A percentile compares a stretch with the other conserved stretches of the same genome.
Conservation (phyloP, 495 filamentous ascomycete genomes). For the Talaromyces thailandensis region DNA sequence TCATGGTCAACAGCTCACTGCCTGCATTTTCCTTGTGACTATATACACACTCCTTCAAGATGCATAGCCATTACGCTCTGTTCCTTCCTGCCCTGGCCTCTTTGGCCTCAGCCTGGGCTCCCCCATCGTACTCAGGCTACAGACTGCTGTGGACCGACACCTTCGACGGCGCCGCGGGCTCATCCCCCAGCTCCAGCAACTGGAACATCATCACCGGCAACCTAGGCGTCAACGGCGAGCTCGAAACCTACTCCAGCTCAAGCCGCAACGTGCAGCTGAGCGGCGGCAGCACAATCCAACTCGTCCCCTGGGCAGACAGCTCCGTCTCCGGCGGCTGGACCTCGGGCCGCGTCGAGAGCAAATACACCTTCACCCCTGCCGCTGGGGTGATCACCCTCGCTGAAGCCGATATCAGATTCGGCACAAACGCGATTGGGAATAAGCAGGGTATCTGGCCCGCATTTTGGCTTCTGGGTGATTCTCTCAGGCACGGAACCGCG, state of each 20-base stretch:
- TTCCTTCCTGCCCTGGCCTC: not conserved
- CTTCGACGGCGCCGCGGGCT: not conserved
- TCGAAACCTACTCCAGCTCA: conserved; percentile 7
- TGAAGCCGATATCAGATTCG: conserved; percentile 5
- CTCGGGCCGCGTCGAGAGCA: conserved; percentile 7
- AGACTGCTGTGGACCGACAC: conserved; percentile 2
- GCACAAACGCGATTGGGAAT: not conserved
- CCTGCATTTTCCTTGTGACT: not conserved
- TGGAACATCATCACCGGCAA: conserved; percentile 8
- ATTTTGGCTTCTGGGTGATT: conserved; percentile 5
- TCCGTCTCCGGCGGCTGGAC: conserved; percentile 9
- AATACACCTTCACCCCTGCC: conserved; percentile 4
- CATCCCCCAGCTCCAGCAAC: not conserved
- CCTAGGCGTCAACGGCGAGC: not conserved
- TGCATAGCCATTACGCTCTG: not conserved
- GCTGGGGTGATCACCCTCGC: not conserved
- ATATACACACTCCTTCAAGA: not conserved
- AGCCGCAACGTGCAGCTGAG: conserved; percentile 4
- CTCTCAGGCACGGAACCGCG: not conserved
- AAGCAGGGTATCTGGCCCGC: conserved; percentile 7
- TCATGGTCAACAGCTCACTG: not conserved
- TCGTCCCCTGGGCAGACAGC: conserved; percentile 6
- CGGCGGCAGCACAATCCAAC: conserved; percentile 6
- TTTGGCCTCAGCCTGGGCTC: conserved; percentile 5
- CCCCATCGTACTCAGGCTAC: conserved; percentile 6